Evolutionary conservation across 768 basidiomycete species (phyloP), one percentile per base, ranked within the genome.

Genomic region (Termitomyces sp.): DNA sequence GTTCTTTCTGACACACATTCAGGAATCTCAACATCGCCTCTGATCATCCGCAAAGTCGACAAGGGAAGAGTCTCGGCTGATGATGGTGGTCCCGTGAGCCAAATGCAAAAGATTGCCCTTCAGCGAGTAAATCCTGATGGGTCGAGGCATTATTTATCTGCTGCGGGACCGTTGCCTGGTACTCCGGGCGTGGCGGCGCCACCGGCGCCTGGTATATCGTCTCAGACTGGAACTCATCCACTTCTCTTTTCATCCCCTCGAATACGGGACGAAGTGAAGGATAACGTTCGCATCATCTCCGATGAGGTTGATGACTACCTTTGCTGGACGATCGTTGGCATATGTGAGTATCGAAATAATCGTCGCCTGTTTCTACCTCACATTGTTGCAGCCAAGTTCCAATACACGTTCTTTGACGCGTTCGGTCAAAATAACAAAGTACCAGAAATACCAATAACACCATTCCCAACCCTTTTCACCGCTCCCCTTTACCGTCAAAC

Each of bases 71-170:
- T 95, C 38, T 84, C 85, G n/a, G 75, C 80, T n/a, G 91, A 94
- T 63, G 89, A 94, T 66, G 90, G 90, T 20, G 91, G 93, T 6
- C 94, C 93, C 43, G 90, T 98, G 61, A 94, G 92, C 66, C 94
- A 96, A 71, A 92, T 98, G 86, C 94, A 98, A 75, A 93, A 95
- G 76, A 90, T 98, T 60, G 94, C 94, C 2, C 76, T 98, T 44
- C 89, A 94, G 66, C 80, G 91, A 55, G 84, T 91, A 54, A 89
- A 91, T 66, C 77, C 83, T 58, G 91, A 87, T 73, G 92, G 91
- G 40, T 82, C 89, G 40, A 79, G 92, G 67, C 90, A 90, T 73
- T 97, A 94, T 69, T 72, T 97, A 53, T 91, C 90, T 46, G 94
- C 94, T 28, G 91, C 92, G 4, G 90, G 92, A 9, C 92, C 92